Evolutionary conservation across 345 rosid species (phyloP), one percentile per base, ranked within the genome.

Genomic region (Conringia planisiliqua): DNA sequence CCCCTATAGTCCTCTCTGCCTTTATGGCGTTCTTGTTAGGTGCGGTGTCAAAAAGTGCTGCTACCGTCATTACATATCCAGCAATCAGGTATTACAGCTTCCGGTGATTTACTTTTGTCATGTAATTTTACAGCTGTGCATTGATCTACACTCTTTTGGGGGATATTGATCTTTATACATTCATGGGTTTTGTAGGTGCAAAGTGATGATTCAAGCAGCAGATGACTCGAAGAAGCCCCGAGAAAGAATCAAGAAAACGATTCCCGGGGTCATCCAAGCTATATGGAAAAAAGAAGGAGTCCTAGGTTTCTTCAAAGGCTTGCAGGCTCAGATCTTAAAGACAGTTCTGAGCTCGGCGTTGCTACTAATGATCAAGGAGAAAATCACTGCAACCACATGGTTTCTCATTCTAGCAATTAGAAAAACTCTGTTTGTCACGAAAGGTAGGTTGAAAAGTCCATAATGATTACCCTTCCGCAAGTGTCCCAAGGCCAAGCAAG

Each of bases 321-420:
- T 94, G 71, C 79, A 87, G 48, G 96, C 98, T 30, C 98, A 94
- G 86, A 88, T 94, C 71, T 79, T 94, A 73, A 94, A 94, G 86
- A 94, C 98, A 4, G 97, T 94, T 18, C 76, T 94, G 30, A 91
- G 98, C 87, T 91, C 98, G 0, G 97, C 97, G 18, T 85, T 94
- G 85, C 88, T 90, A 44, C 72, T 94, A 73, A 94, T 91, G 98
- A 89, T 91, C 70, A 94, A 94, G 79, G 97, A 94, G 88, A 94
- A 91, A 78, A 91, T 91, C 74, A 73, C 96, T 22, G 86, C 81
- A 70, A 82, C 88, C 42, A 83, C 97, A 29, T 88, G 98, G 97
- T 82, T 94, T 71, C 62, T 91, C 42, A 69, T 94, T 56, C 86
- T 94, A 18, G 93, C 93, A 2, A 69, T 88, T 60, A 75, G 81